Conservation (phyloP, 345 rosid species). For the Eucalyptus marginata region DNA sequence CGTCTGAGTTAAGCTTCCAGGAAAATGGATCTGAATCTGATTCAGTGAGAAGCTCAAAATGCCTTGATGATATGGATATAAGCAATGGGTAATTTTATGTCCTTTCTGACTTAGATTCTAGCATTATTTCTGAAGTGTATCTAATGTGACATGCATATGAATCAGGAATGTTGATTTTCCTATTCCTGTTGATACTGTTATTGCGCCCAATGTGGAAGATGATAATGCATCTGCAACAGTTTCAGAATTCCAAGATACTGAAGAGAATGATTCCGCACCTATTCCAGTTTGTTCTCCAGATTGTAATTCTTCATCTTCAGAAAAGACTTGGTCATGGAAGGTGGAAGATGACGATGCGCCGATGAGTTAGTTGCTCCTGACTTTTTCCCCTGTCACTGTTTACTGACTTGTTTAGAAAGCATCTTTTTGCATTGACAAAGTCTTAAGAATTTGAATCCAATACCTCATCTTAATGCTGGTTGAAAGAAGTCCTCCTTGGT, state of each 20-base stretch:
- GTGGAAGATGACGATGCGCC: constrained; percentile 61
- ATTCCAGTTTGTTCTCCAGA: background rate
- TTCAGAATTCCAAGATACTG: constrained; percentile 11
- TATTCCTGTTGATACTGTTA: constrained; percentile 17
- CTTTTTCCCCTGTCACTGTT: background rate
- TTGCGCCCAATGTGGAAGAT: constrained; percentile 21
- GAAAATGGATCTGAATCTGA: constrained; percentile 46
- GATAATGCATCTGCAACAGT: constrained; percentile 10
- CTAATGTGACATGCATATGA: constrained; percentile 2
- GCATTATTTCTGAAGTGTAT: background rate
- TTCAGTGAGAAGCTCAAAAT: constrained; percentile 18
- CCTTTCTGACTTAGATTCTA: background rate
- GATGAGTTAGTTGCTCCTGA: constrained; percentile 37
- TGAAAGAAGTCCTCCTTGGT: background rate
- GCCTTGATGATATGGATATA: constrained; percentile 17
- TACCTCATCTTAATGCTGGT: background rate
- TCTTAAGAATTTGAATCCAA: background rate
- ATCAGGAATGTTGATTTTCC: constrained; percentile 37
- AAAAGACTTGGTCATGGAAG: constrained; percentile 31
- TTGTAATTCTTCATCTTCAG: constrained; percentile 19
- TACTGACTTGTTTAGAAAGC: background rate
- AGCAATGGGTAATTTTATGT: constrained; percentile 34
- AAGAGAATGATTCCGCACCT: constrained; percentile 11
- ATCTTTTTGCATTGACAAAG: background rate
- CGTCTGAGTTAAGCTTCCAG: constrained; percentile 38